Conservation (phyloP, 176 grass and related monocot species). For the Carex parvula region DNA sequence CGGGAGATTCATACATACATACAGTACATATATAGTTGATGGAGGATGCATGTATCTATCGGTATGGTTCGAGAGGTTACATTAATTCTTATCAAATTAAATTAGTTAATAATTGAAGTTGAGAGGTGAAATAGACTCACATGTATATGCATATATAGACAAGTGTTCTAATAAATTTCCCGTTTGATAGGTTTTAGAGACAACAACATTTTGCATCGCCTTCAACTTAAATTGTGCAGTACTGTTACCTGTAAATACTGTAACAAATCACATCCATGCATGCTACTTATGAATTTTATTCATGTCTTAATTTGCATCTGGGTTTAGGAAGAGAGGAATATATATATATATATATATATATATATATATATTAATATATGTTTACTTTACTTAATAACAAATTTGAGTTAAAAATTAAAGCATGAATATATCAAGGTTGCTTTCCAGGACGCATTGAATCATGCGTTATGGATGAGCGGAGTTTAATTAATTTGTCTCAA, state of each 20-base stretch:
- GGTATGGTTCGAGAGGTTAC: too few relatives aligned
- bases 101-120: neutral
- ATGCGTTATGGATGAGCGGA: neutral
- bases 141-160: too few relatives aligned
- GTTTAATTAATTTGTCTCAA: neutral
- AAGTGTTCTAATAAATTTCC: neutral
- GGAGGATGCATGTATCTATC: too few relatives aligned
- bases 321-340: neutral
- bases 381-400: neutral
- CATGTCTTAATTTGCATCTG: neutral
- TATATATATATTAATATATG: too few relatives aligned
- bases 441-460: neutral
- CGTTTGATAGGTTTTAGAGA: neutral
- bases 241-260: neutral
- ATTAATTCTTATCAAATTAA: neutral
- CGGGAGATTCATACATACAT: too few relatives aligned
- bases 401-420: neutral
- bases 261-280: neutral
- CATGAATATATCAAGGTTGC: neutral
- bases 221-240: neutral
- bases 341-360: too few relatives aligned
- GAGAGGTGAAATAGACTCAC: neutral
- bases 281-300: neutral
- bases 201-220: neutral
- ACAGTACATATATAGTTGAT: too few relatives aligned